Conservation (phyloP, 2,329 filamentous ascomycete genomes). For the Onygenales sp. region DNA sequence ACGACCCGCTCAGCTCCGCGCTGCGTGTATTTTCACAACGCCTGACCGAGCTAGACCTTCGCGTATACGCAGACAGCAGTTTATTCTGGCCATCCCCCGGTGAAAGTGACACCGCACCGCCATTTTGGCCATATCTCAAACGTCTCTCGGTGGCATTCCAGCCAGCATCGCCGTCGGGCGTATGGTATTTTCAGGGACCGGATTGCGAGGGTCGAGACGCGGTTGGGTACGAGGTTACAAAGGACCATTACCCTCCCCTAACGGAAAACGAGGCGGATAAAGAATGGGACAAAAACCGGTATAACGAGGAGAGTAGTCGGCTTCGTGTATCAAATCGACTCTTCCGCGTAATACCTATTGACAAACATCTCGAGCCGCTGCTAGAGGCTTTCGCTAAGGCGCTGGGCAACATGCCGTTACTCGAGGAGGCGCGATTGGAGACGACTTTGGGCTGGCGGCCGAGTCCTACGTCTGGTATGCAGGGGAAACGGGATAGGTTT, state of each 20-base stretch:
- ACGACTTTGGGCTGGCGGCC: background rate
- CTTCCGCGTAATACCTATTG: constrained; percentile 5
- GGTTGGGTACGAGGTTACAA: constrained; percentile 1
- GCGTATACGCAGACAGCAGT: no score
- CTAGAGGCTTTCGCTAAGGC: constrained; percentile 7
- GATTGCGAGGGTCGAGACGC: constrained; percentile 1
- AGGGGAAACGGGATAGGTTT: background rate
- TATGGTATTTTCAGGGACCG: constrained; percentile 6
- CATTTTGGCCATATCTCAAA: background rate
- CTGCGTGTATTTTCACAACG: constrained; percentile 5
- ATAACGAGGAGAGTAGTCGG: background rate
- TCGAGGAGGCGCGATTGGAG: constrained; percentile 1
- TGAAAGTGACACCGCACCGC: no score
- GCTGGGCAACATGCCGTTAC: constrained; percentile 6
- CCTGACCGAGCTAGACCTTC: background rate
- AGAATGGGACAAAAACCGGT: constrained; percentile 1
- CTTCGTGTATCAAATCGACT: background rate
- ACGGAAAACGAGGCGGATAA: constrained; percentile 3
- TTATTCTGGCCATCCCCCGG: no score
- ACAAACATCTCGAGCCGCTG: constrained; percentile 6
- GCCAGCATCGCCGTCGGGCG: constrained; percentile 4
- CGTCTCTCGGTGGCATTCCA: constrained; percentile 3
- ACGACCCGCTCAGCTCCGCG: constrained; percentile 5
- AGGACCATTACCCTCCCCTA: constrained; percentile 3
- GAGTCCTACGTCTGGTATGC: background rate